Evolutionary conservation across 495 filamentous ascomycete species (phyloP), one percentile per base, ranked within the genome.

Genomic region (Xylaria nigripes): DNA sequence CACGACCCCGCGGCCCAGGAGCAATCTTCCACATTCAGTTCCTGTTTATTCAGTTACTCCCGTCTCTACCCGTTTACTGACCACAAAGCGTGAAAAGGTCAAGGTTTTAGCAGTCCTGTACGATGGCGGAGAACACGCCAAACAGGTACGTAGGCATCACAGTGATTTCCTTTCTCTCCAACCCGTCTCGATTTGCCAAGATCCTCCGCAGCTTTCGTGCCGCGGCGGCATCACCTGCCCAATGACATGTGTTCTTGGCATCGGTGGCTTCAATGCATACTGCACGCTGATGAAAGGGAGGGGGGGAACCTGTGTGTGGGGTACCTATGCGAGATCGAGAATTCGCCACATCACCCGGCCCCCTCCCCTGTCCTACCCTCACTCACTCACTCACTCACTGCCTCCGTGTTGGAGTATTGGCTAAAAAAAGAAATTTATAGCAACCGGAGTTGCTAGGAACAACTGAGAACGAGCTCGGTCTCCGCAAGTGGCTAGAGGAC

Each of bases 401-500:
- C 27, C 29, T n/a, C 29, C 25, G 41, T 12, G 6, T 12, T 44
- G 8, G 23, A 25, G 24, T 40, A 45, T 52, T 10, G 15, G 42
- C 64, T 64, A 67, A 55, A 9, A 36, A 25, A 55, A 46, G 23
- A 48, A 54, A 49, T 60, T 54, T 55, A 40, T 30, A 96, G 67
- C 87, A 92, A 62, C 90, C 91, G 48, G 78, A 78, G 58, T 81
- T 98, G 51, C 84, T 98, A 53, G 93, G 93, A 63, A 95, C 92
- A 41, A 95, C 87, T 49, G 90, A 98, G 79, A 97, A 97, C 72
- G 93, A 98, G 79, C 87, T 98, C 51, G 93, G 93, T 48, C 71
- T 98, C 66, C 82, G 93, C 58, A 89, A 93, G 74, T 98, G 93
- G 93, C 80, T 98, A 58, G 93, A 97, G 76, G 87, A 89, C 46